phyloP scores from a whole-genome alignment of 495 filamentous ascomycete genomes.

The Podospora pseudopauciseta region DNA sequence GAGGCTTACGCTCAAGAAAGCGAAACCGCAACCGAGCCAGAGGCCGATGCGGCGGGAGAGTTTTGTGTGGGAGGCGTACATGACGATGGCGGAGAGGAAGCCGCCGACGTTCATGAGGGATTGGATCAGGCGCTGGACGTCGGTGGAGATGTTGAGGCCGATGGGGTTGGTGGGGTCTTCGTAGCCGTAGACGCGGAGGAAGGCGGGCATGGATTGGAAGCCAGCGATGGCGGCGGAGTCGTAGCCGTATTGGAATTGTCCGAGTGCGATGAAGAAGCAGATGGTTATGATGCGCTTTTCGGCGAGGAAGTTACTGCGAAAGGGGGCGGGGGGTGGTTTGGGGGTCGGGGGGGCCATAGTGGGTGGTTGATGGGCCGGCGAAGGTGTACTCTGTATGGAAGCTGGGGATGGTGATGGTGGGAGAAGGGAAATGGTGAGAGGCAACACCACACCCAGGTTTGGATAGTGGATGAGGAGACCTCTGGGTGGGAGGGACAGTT shows the following conservation, averaged over 20 bases:
- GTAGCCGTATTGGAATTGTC: constrained; percentile 42
- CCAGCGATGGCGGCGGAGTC: constrained; percentile 41
- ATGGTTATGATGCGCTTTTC: constrained; percentile 32
- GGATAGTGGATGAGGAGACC: background rate
- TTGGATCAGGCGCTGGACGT: constrained; percentile 42
- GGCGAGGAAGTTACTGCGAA: constrained; percentile 17
- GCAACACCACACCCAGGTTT: background rate
- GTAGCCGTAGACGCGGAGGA: constrained; percentile 46
- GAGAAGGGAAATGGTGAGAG: background rate
- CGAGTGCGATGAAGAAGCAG: constrained; percentile 31
- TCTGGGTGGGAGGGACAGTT: background rate
- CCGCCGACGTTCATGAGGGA: constrained; percentile 42
- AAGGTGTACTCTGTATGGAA: too few relatives aligned
- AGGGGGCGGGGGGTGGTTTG: background rate
- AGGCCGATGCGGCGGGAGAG: constrained; percentile 44
- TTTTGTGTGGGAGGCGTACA: constrained; percentile 40
- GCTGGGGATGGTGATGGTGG: too few relatives aligned
- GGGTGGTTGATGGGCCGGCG: background rate
- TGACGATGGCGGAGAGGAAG: constrained; percentile 36
- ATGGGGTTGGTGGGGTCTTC: constrained; percentile 32
- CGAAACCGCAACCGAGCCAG: constrained; percentile 42
- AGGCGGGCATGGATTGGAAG: constrained; percentile 46
- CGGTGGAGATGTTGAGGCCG: constrained; percentile 34
- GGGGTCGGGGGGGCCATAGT: background rate
- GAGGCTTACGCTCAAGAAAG: constrained; percentile 36